Conservation (phyloP, 306 rosid genomes). For the Spatholobus suberectus region DNA sequence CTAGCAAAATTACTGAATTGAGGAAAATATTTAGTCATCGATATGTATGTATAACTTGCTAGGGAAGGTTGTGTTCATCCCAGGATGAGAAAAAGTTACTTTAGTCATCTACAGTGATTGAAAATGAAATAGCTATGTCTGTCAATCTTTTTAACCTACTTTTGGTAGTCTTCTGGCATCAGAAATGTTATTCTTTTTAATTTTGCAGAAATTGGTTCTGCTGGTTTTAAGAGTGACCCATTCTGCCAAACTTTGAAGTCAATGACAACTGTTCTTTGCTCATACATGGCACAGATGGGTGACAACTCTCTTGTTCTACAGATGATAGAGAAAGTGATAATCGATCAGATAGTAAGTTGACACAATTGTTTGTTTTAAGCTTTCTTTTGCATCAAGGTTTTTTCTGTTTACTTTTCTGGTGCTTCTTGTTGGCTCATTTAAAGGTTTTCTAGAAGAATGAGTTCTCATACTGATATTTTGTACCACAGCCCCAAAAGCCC, state of each 20-base stretch:
- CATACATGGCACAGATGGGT: conserved; percentile 71
- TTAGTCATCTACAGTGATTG: conserved; percentile 30
- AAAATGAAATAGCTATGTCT: conserved; percentile 24
- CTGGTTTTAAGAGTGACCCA: conserved; percentile 50
- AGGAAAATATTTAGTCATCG: conserved; percentile 20
- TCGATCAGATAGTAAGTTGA: conserved; percentile 68
- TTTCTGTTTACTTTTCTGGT: conserved; percentile 1
- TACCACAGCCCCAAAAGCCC: conserved; percentile 56
- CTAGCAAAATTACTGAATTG: conserved; percentile 30
- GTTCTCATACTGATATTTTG: conserved; percentile 37
- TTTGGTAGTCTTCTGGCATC: conserved; percentile 28
- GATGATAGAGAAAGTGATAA: conserved; percentile 61
- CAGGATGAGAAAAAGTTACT: neutral
- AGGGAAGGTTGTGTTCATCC: conserved; percentile 28
- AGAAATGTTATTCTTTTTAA: conserved; percentile 6
- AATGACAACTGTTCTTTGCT: conserved; percentile 55
- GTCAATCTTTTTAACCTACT: conserved; percentile 8
- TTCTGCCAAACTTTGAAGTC: conserved; percentile 50
- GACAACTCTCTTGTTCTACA: conserved; percentile 62
- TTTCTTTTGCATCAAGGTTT: neutral
- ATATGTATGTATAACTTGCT: conserved; percentile 18
- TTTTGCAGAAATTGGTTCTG: conserved; percentile 54
- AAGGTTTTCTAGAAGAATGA: conserved; percentile 19
- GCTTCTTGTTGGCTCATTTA: conserved; percentile 5
- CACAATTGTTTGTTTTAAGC: conserved; percentile 1